phyloP scores from a whole-genome alignment of 2,329 filamentous ascomycete species.

The Colletotrichum graminicola region DNA sequence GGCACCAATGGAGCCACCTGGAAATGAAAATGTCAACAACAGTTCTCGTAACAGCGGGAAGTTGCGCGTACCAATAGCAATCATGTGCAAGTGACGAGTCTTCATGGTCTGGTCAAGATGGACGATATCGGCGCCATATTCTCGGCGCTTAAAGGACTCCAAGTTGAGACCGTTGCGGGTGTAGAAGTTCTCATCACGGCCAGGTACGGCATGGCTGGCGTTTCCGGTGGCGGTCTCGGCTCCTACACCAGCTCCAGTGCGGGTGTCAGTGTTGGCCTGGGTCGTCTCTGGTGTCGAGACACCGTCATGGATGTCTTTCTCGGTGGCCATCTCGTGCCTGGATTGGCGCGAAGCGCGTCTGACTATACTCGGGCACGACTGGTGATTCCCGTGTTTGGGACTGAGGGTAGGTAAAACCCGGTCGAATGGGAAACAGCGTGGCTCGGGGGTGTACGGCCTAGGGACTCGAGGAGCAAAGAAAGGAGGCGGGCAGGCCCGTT shows the following conservation, averaged over 20 bases:
- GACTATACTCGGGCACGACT: neutral
- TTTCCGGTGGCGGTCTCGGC: neutral
- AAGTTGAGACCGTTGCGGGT: constrained; percentile 46
- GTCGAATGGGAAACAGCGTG: neutral
- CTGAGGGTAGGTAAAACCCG: neutral
- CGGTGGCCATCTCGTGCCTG: constrained; percentile 15
- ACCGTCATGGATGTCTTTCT: constrained; percentile 36
- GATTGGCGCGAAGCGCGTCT: neutral
- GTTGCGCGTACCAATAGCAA: constrained; percentile 56
- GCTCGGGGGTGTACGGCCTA: constrained; percentile 9
- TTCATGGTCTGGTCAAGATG: constrained; percentile 53
- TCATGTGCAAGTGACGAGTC: constrained; percentile 64
- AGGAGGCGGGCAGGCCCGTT: constrained; percentile 11
- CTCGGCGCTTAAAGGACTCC: constrained; percentile 45
- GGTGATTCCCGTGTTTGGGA: neutral
- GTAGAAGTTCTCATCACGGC: constrained; percentile 36
- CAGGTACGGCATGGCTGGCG: constrained; percentile 9
- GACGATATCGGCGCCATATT: constrained; percentile 42
- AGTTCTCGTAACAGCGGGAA: rapidly evolving
- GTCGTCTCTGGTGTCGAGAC: constrained; percentile 37
- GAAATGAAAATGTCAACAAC: neutral
- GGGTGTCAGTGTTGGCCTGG: constrained; percentile 24
- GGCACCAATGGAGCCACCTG: constrained; percentile 63
- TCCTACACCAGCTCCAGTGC: neutral
- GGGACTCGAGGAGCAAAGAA: constrained; percentile 5